Base-by-base conservation (phyloP, 2,329 filamentous ascomycete species). In the Xylariaceae sp. region DNA sequence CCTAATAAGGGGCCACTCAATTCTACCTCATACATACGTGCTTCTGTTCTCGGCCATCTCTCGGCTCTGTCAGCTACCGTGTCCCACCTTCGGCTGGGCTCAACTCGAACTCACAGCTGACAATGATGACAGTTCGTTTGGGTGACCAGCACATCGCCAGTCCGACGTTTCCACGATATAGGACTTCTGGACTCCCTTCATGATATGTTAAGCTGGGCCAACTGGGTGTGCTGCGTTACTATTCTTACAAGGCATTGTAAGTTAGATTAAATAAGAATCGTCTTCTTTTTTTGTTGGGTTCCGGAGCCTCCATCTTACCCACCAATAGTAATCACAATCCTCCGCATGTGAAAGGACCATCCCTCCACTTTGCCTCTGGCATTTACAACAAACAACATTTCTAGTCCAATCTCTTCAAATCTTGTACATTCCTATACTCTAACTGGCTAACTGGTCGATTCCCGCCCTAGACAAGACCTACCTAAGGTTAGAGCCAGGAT, bases 331-430 rank as follows among this genome's bases (percentile, higher is more conserved):
- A 45, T 47, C 29, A 44, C 49, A 21, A 48, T 54, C 59, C 55
- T 59, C 58, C 53, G 58, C 66, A 67, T 67, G 65, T 64, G 65
- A 64, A 62, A 50, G 47, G 21, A 47, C 20, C 29, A 40, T 41
- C 45, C 56, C 52, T 48, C 54, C 57, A 56, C 43, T 54, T 58
- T 23, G 46, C 51, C 50, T 56, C 45, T 52, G 10, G 48, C 44
- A 52, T 63, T 57, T 32, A 52, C 46, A 48, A 44, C 54, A 42
- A 59, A 19, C 43, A 48, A 26, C 43, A 20, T 19, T 40, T 48
- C 37, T 16, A 46, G 42, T 26, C 56, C 54, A 61, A 59, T 61
- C 56, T 61, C 37, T 55, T 26, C 9, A 43, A 44, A 50, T 49
- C 51, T 54, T 55, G 43, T 44, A 43, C 48, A 47, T 56, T 50